These are phyloP conservation scores for Macrocystidia cucumis DNA, from an alignment of 1,284 basidiomycete species.

Conservation along the genomic window DNA sequence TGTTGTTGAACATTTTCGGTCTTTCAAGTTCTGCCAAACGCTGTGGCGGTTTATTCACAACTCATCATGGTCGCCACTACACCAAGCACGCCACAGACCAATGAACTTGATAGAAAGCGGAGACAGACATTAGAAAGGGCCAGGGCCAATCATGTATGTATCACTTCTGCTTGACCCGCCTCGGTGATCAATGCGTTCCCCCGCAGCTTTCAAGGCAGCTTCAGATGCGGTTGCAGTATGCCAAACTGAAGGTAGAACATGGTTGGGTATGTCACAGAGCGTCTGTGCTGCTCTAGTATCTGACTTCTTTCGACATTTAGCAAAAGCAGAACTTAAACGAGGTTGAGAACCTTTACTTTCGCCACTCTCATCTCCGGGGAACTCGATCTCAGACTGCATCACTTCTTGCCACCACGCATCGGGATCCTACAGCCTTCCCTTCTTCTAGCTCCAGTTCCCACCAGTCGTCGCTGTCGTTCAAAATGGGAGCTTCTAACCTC, in stretches of 20 bases:
- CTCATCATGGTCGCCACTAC: constrained; percentile 39
- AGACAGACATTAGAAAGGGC: constrained; percentile 49
- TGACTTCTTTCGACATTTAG: constrained; percentile 23
- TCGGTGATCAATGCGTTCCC: constrained; percentile 6
- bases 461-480: constrained; percentile 18
- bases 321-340: constrained; percentile 71
- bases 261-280: constrained; percentile 55
- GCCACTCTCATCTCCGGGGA: constrained; percentile 44
- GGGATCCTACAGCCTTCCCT: constrained; percentile 10
- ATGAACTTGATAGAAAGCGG: constrained; percentile 30
- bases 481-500: constrained; percentile 13
- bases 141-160: constrained; percentile 54
- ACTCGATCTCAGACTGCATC: constrained; percentile 18
- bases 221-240: constrained; percentile 71
- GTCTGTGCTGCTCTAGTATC: constrained; percentile 1
- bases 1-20: too few species aligned
- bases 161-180: background rate
- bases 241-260: constrained; percentile 70
- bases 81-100: constrained; percentile 28
- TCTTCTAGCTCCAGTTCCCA: constrained; percentile 9
- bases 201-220: constrained; percentile 61
- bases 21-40: too few species aligned
- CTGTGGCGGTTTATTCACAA: too few species aligned
- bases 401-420: constrained; percentile 14
- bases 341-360: constrained; percentile 74